Evolutionary conservation across 2,329 filamentous ascomycete species (phyloP).

Genomic region (Chaetomium globosum): DNA sequence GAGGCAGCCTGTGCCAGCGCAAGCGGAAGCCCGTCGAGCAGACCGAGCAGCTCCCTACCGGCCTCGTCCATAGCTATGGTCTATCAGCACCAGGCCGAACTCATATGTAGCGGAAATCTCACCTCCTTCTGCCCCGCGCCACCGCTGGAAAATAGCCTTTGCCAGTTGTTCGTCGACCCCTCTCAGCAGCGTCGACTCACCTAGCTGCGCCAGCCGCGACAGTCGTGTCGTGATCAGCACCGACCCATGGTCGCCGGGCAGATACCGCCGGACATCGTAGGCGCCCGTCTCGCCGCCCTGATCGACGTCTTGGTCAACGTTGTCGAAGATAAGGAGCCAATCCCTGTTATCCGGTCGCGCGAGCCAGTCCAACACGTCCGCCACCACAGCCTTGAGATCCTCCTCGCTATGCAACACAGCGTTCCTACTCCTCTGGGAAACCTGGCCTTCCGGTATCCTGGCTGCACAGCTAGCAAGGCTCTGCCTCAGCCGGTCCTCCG

Average conservation of each 20-base stretch:
- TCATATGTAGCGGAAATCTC: constrained; percentile 21
- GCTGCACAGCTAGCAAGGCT: constrained; percentile 2
- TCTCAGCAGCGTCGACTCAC: constrained; percentile 33
- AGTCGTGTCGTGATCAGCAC: constrained; percentile 40
- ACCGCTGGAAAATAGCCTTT: constrained; percentile 38
- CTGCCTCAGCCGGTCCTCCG: constrained; percentile 38
- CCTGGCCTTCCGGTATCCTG: constrained; percentile 28
- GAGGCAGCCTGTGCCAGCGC: constrained; percentile 25
- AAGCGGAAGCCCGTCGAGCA: constrained; percentile 39
- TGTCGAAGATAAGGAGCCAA: constrained; percentile 45
- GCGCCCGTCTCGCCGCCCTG: constrained; percentile 29
- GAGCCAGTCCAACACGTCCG: constrained; percentile 40
- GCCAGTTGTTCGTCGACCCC: constrained; percentile 35
- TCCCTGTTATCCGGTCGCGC: constrained; percentile 34
- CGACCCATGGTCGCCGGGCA: constrained; percentile 38
- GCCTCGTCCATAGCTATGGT: constrained; percentile 27
- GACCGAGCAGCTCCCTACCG: constrained; percentile 33
- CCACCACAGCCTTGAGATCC: constrained; percentile 31
- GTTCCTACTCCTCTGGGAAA: constrained; percentile 1
- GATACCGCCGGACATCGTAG: constrained; percentile 36
- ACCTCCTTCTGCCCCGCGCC: constrained; percentile 35
- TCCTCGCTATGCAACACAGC: constrained; percentile 24
- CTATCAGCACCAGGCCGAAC: constrained; percentile 24
- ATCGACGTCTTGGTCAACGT: constrained; percentile 39
- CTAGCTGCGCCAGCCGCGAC: constrained; percentile 33